Evolutionary conservation across 768 basidiomycete species (phyloP), one percentile per base, ranked within the genome.

Genomic region (Mycena pura): DNA sequence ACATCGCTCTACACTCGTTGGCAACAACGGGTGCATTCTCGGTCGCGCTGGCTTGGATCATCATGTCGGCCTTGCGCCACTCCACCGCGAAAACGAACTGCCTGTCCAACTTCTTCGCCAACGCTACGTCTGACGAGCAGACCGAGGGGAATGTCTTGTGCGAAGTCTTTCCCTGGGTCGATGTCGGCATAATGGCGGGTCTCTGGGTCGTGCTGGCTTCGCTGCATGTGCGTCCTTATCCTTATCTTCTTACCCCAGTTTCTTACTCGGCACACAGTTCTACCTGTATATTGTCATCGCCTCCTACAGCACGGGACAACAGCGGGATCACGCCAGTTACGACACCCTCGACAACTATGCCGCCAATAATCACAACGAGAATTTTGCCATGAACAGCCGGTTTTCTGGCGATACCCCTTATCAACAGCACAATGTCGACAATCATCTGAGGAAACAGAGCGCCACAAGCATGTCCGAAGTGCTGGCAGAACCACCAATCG

Each of bases 141-240:
- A 72, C 74, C 34, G 84, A 93, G 72, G 91, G 87, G 6, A 73
- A 87, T 32, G 86, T 84, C 6, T 81, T 99, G 22, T 99, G 97
- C 76, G 80, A 88, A 45, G 90, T 97, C 54, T 96, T 98, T 71
- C 82, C 94, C 5, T 97, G 95, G 93, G 91, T 93, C 10, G 91
- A 92, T 68, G 80, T 97, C 14, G 96, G 96, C 34, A 77, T 98
- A 56, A 96, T 99, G 94, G 90, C 82, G 19, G 93, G 86, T 8
- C 79, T 97, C 6, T 98, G 95, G 92, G 74, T 91, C 10, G 70
- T 97, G 15, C 79, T 97, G 25, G 85, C 84, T n/a, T 78, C 89
- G 62, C 77, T 92, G 32, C 94, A 96, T 73, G 90, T 90, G 73
- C 67, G 88, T 19, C 48, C n/a, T 8, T 39, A 14, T 47, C 59